A percentile compares a stretch with the other conserved stretches of the same genome.
These are phyloP conservation scores for Penicillium robsamsonii DNA, from an alignment of 495 filamentous ascomycete species.

Conservation along the genomic window DNA sequence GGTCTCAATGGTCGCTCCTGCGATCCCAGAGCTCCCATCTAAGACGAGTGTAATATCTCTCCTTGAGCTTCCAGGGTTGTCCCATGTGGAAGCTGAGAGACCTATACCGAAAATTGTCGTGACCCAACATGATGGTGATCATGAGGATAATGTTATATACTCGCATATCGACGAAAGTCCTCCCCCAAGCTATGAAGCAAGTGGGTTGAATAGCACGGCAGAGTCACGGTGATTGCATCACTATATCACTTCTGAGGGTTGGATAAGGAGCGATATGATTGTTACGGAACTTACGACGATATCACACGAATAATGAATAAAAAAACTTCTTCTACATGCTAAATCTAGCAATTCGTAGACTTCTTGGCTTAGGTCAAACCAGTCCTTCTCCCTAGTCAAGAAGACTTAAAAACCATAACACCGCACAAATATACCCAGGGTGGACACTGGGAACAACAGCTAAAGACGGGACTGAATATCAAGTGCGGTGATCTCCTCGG, in stretches of 20 bases:
- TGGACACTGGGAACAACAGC: not conserved
- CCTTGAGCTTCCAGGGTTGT: not conserved
- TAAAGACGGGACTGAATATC: not conserved
- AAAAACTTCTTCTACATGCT: not conserved
- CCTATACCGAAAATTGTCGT: slow-evolving; percentile 8
- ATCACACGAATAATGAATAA: not conserved
- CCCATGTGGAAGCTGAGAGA: not conserved
- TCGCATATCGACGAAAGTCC: not conserved
- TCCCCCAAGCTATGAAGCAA: slow-evolving; percentile 3
- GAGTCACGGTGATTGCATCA: not conserved
- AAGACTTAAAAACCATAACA: not conserved
- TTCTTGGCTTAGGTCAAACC: not conserved
- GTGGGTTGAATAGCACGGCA: not conserved
- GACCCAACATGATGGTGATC: slow-evolving; percentile 6
- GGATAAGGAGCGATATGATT: not conserved
- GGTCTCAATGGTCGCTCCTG: not conserved
- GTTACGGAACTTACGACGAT: not conserved
- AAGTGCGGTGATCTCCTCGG: not conserved
- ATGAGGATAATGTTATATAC: not conserved
- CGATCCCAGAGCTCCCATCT: not conserved
- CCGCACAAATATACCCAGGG: not conserved
- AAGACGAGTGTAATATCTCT: not conserved
- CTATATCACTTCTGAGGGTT: not conserved
- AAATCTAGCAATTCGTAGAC: not conserved
- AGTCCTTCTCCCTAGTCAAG: not conserved